Evolutionary conservation across 352 stramenopile genomes (phyloP).

Genomic region (Phytophthora sp.): DNA sequence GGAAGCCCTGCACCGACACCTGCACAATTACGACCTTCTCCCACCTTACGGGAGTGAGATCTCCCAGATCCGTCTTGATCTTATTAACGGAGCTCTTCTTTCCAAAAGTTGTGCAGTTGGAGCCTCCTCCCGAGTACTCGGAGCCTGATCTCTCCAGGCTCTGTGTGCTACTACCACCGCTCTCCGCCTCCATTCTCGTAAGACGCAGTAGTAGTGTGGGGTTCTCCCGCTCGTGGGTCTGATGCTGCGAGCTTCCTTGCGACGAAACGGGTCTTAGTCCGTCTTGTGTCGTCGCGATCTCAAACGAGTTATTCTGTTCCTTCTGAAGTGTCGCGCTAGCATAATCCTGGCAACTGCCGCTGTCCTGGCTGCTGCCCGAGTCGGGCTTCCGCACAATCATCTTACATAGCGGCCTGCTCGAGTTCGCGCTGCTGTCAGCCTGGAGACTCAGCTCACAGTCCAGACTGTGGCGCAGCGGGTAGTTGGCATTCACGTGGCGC

Average conservation of each 20-base stretch:
- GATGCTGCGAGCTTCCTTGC: conserved; percentile 14
- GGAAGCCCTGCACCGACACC: conserved; percentile 84
- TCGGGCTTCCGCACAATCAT: conserved; percentile 41
- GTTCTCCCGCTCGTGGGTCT: conserved; percentile 24
- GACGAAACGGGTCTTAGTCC: conserved; percentile 5
- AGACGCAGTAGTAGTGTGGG: conserved; percentile 33
- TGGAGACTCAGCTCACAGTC: conserved; percentile 44
- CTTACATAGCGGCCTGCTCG: conserved; percentile 30
- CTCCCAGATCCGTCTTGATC: conserved; percentile 84
- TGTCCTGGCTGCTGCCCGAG: conserved; percentile 3
- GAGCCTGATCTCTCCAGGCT: conserved; percentile 41
- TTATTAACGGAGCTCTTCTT: conserved; percentile 68
- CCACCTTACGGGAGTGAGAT: conserved; percentile 75
- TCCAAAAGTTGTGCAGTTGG: conserved; percentile 16
- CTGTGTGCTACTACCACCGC: conserved; percentile 27
- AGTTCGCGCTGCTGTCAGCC: conserved; percentile 6
- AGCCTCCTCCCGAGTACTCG: conserved; percentile 37
- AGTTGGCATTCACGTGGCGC: conserved; percentile 52
- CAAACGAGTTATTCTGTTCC: conserved; percentile 22
- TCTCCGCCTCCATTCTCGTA: conserved; percentile 30
- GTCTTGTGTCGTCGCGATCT: conserved; percentile 23
- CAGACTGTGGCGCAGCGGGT: conserved; percentile 38
- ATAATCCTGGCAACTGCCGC: conserved; percentile 17
- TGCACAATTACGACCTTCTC: conserved; percentile 88
- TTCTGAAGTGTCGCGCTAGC: conserved; percentile 27